These are phyloP conservation scores for Penicillium herquei DNA, from an alignment of 495 filamentous ascomycete genomes.

Conservation along the genomic window DNA sequence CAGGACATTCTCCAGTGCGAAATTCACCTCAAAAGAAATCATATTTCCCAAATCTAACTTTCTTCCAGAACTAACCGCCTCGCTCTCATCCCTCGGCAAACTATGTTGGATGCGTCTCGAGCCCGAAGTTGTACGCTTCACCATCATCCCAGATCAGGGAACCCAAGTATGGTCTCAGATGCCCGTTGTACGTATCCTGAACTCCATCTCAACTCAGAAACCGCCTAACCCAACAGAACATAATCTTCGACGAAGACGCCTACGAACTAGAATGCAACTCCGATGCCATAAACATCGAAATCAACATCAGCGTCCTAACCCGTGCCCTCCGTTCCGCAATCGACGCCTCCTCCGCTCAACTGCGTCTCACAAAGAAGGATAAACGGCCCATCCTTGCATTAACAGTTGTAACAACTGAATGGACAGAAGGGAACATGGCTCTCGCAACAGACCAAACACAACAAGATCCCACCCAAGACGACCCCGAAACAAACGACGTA, in stretches of 20 bases:
- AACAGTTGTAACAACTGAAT: conserved; percentile 66
- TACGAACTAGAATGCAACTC: conserved; percentile 83
- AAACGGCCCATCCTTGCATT: conserved; percentile 78
- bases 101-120: conserved; percentile 92
- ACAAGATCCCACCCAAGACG: conserved; percentile 10
- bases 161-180: conserved; percentile 87
- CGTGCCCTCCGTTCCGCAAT: conserved; percentile 84
- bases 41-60: neutral
- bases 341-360: conserved; percentile 69
- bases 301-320: conserved; percentile 76
- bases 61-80: conserved; percentile 72
- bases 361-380: conserved; percentile 91
- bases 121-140: conserved; percentile 83
- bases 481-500: conserved; percentile 29
- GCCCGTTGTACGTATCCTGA: conserved; percentile 54
- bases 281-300: conserved; percentile 87
- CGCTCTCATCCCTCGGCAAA: conserved; percentile 82
- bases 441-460: conserved; percentile 35
- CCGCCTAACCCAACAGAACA: conserved; percentile 49
- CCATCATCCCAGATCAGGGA: conserved; percentile 87
- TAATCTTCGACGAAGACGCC: conserved; percentile 72
- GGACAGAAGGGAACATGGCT: conserved; percentile 45
- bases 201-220: neutral
- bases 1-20: conserved; percentile 77
- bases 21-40: neutral